Conservation (phyloP, 2,329 filamentous ascomycete genomes). For the Botrytis galanthina region DNA sequence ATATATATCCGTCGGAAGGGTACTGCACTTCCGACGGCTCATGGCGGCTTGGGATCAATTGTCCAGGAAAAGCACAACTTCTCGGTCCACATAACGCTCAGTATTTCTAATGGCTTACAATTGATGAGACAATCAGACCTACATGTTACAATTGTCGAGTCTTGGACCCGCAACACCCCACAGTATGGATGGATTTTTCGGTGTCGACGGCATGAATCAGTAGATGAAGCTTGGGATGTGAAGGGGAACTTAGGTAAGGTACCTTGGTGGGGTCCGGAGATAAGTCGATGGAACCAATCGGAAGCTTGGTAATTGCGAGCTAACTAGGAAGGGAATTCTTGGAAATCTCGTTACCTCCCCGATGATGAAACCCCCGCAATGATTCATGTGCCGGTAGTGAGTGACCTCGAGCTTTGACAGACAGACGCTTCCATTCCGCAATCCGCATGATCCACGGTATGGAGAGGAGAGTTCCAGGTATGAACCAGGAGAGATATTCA, state of each 20-base stretch:
- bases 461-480: neutral
- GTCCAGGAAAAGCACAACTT: neutral
- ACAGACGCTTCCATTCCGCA: neutral
- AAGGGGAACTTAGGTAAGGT: neutral
- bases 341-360: neutral
- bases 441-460: neutral
- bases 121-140: neutral
- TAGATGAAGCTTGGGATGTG: neutral
- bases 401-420: no score
- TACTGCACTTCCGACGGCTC: slow-evolving; percentile 5
- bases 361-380: neutral
- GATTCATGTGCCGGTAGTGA: no score
- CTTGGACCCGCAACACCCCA: neutral
- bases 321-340: neutral
- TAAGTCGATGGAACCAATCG: neutral
- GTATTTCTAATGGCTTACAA: slow-evolving; percentile 1
- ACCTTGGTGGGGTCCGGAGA: neutral
- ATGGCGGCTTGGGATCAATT: neutral
- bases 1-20: slow-evolving; percentile 10
- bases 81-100: neutral
- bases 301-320: neutral
- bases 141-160: neutral
- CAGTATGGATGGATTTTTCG: neutral
- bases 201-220: neutral
- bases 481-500: neutral